Evolutionary conservation across 116 monocot genomes (phyloP), one percentile per base, ranked within the genome.

Genomic region (Posidonia oceanica): DNA sequence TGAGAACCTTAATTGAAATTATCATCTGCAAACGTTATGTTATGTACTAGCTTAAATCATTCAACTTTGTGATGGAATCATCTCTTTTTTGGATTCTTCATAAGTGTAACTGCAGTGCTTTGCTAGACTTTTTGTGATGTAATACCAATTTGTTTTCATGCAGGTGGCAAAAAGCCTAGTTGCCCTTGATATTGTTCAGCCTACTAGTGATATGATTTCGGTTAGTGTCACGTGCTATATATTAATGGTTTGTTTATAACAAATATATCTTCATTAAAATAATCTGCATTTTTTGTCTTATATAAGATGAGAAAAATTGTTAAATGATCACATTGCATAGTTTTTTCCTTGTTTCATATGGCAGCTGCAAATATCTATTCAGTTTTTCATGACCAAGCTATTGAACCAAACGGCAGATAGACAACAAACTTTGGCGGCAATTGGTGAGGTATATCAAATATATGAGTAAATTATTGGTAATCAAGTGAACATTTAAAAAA

Each of bases 371-470:
- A 93, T 93, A 69, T 87, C 93, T 29, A 76, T 98, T 61, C 84
- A 93, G 63, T 98, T 79, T 79, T 90, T 93, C 75, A 80, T 98
- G 80, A 93, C 90, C 76, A 93, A 90, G 80, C 69, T 87, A 64
- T 69, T 84, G 67, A 98, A 52, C 62, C 86, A 89, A 72, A 80
- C 77, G 64, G 86, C 90, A 69, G 88, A 90, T 83, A 84, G 88
- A 61, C 75, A 84, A 29, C 90, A 98, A 61, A 98, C 89, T 70
- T 77, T 98, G 52, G 39, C 93, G 71, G 90, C 84, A 66, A 93
- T 98, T 75, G 89, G 98, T 61, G 93, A 93, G 88, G 98, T 98
- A 52, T 12, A 59, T 61, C 22, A 56, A 29, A 29, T 29, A 29
- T 29, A 29, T 29, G 29, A 29, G 29, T 29, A 29, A 29, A 29